phyloP scores from a whole-genome alignment of 2,329 filamentous ascomycete species.

The Aurifilum marmelostoma region DNA sequence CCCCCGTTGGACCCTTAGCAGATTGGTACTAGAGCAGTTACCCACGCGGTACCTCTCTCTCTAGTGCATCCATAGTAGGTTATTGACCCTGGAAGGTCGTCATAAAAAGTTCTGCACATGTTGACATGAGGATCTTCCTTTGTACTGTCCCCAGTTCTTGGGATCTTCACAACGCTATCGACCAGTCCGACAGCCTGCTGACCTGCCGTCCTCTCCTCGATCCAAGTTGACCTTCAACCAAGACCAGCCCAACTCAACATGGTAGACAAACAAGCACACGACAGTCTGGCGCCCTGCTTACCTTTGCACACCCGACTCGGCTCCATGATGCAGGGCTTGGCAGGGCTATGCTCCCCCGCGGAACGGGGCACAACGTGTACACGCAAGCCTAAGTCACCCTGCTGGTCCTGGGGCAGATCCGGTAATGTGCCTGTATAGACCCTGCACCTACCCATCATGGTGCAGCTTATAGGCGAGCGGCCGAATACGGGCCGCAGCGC shows the following conservation, averaged over 20 bases:
- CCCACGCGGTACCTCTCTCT: neutral
- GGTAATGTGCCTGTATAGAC: neutral
- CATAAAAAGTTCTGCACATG: neutral
- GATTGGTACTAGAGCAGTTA: neutral
- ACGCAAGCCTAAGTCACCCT: neutral
- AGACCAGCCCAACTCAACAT: neutral
- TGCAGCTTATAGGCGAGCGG: constrained; percentile 15
- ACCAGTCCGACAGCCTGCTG: neutral
- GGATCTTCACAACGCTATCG: neutral
- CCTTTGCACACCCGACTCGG: neutral
- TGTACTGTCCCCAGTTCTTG: neutral
- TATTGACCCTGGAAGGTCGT: neutral
- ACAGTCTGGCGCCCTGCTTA: too few species aligned
- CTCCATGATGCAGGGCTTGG: constrained; percentile 1
- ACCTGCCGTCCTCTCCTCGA: neutral
- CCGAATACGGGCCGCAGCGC: constrained; percentile 5
- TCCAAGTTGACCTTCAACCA: too few species aligned
- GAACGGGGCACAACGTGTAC: neutral
- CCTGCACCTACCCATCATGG: constrained; percentile 4
- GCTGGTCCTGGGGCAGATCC: constrained; percentile 6
- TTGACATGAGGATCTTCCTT: neutral
- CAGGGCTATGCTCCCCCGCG: constrained; percentile 3
- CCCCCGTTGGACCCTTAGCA: too few species aligned
- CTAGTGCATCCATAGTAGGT: neutral
- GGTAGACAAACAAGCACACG: neutral